A percentile compares a stretch with the other conserved stretches of the same genome.
Evolutionary conservation across 2,329 filamentous ascomycete species (phyloP).

Genomic region (Pestalotiopsis sp.): DNA sequence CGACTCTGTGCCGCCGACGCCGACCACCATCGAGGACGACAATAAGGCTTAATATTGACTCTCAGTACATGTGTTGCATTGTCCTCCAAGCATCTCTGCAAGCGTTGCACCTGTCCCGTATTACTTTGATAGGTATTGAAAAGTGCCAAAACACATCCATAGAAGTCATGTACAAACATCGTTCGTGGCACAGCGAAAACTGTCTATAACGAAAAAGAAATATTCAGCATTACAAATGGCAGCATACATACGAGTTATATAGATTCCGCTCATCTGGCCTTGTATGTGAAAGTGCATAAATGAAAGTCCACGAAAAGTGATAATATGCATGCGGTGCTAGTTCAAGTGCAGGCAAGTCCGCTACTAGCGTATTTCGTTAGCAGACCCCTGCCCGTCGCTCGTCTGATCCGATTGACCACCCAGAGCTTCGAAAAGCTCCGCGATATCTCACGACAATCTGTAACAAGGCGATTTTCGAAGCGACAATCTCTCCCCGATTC

Average conservation of each 20-base stretch:
- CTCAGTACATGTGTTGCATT: background rate
- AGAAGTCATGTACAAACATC: background rate
- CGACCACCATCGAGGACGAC: constrained; percentile 17
- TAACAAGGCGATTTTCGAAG: background rate
- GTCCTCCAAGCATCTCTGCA: background rate
- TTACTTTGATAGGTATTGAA: background rate
- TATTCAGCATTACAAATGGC: too few species aligned
- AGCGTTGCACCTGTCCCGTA: background rate
- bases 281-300: too few species aligned
- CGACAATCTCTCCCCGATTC: background rate
- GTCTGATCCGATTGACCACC: background rate
- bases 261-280: too few species aligned
- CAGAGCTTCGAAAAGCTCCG: constrained; percentile 3
- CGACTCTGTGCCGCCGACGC: constrained; percentile 24
- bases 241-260: too few species aligned
- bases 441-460: background rate
- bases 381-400: background rate
- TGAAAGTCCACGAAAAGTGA: too few species aligned
- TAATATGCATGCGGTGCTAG: too few species aligned
- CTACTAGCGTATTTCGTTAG: background rate
- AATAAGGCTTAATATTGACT: background rate
- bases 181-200: too few species aligned
- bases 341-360: background rate
- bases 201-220: too few species aligned
- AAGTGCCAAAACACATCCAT: background rate